Percentiles rank a stretch among this genome's conserved stretches.
Conservation (phyloP, 352 stramenopile species). For the Elongisporangium undulatum region DNA sequence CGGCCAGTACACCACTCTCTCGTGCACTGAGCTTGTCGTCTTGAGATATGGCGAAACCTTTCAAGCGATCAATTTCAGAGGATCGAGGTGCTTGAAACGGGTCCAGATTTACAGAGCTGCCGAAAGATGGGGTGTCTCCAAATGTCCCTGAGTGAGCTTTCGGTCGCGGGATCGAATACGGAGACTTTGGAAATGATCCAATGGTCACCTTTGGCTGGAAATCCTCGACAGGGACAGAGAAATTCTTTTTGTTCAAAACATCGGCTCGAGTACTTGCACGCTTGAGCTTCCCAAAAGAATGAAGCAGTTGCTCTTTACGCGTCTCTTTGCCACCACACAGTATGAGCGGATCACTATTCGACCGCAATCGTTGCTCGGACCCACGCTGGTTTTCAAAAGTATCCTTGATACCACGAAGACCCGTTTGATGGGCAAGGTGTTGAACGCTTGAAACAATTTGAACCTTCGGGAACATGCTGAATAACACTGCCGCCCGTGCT, state of each 20-base stretch:
- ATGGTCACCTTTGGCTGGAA: too few species aligned
- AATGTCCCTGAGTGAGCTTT: constrained; percentile 64
- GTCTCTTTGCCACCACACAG: constrained; percentile 27
- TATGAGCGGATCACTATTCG: constrained; percentile 58
- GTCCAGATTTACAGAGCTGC: constrained; percentile 29
- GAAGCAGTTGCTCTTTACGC: constrained; percentile 18
- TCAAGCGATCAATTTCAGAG: constrained; percentile 4
- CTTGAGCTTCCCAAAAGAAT: constrained; percentile 49
- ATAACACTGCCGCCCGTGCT: constrained; percentile 43
- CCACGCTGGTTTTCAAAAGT: constrained; percentile 26
- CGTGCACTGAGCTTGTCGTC: constrained; percentile 26
- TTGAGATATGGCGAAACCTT: constrained; percentile 14
- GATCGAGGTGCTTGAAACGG: constrained; percentile 29
- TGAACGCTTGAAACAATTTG: constrained; percentile 79
- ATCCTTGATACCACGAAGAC: constrained; percentile 48
- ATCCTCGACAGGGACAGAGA: too few species aligned
- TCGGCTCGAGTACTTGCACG: constrained; percentile 37
- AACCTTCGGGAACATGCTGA: constrained; percentile 84
- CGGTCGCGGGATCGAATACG: constrained; percentile 20
- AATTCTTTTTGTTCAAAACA: too few species aligned
- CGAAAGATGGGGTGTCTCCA: constrained; percentile 50
- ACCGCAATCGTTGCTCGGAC: constrained; percentile 25
- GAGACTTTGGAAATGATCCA: background rate
- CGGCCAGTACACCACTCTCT: constrained; percentile 48
- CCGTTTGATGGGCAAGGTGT: constrained; percentile 66